Evolutionary conservation across 176 grass and related monocot species (phyloP).

Genomic region (Carex cristatella): DNA sequence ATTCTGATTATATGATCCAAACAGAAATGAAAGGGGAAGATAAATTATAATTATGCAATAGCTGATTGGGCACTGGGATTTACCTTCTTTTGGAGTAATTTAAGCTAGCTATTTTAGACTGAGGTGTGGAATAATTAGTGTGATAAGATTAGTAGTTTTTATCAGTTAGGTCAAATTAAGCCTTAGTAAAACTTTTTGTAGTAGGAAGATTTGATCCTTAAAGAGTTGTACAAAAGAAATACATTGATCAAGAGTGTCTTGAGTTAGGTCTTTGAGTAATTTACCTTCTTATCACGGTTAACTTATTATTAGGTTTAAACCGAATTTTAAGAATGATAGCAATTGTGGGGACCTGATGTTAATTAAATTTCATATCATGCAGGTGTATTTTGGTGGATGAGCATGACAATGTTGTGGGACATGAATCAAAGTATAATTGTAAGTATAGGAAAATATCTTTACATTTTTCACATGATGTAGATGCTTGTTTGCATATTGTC

Average conservation of each 20-base stretch:
- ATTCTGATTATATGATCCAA: background rate
- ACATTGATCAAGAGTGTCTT: background rate
- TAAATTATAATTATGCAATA: background rate
- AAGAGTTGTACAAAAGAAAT: background rate
- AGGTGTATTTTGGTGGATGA: slow-evolving; percentile 99
- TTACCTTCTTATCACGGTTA: background rate
- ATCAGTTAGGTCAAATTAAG: background rate
- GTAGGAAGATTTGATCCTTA: background rate
- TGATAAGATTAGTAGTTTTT: background rate
- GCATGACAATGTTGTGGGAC: slow-evolving; percentile 78
- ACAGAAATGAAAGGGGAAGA: background rate
- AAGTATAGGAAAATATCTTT: slow-evolving; percentile 26
- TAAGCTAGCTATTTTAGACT: background rate
- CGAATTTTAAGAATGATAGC: background rate
- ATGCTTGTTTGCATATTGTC: background rate
- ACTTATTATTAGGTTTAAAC: background rate
- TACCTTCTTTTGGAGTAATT: background rate
- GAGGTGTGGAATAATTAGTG: background rate
- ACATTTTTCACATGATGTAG: background rate
- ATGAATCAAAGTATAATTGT: slow-evolving; percentile 97
- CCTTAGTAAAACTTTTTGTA: background rate
- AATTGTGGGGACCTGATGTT: background rate
- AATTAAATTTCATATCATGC: slow-evolving; percentile 22
- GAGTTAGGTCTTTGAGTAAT: background rate
- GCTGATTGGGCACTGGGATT: background rate